These are phyloP conservation scores for Didymella sp. DNA, from an alignment of 2,329 filamentous ascomycete species.

Conservation along the genomic window DNA sequence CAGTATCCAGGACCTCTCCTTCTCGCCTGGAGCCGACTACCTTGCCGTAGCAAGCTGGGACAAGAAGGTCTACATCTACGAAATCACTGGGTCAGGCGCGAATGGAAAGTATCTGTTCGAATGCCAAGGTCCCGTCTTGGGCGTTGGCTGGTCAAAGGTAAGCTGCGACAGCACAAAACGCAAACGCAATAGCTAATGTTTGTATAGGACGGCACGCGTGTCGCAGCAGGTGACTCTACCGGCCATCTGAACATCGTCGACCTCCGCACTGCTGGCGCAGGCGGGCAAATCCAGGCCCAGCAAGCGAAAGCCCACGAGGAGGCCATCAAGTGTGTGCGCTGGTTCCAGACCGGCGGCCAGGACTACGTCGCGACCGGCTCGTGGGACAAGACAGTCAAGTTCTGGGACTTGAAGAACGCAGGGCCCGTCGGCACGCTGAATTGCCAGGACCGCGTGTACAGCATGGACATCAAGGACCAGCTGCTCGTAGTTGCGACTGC, in stretches of 20 bases:
- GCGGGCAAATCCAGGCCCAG: constrained; percentile 38
- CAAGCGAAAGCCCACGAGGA: constrained; percentile 80
- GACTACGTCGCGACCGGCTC: constrained; percentile 91
- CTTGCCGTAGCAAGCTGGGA: constrained; percentile 95
- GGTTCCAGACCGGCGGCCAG: constrained; percentile 64
- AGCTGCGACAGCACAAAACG: constrained; percentile 34
- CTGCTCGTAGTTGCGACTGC: constrained; percentile 91
- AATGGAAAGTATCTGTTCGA: constrained; percentile 86
- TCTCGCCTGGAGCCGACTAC: constrained; percentile 79
- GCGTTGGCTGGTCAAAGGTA: constrained; percentile 88
- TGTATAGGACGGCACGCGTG: constrained; percentile 82
- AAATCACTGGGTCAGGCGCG: constrained; percentile 82
- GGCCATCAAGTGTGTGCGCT: constrained; percentile 78
- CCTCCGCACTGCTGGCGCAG: constrained; percentile 60
- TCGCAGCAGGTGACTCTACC: constrained; percentile 87
- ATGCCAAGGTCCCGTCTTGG: constrained; percentile 80
- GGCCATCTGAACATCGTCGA: constrained; percentile 91
- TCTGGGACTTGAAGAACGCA: constrained; percentile 77
- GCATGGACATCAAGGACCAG: constrained; percentile 88
- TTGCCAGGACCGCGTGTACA: constrained; percentile 82
- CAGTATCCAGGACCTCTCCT: constrained; percentile 85
- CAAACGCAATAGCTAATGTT: constrained; percentile 21
- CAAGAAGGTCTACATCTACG: constrained; percentile 96
- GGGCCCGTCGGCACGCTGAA: constrained; percentile 70
- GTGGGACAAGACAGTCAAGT: constrained; percentile 90